Base-by-base conservation (phyloP, 495 filamentous ascomycete species). In the Penicillium odoratum region DNA sequence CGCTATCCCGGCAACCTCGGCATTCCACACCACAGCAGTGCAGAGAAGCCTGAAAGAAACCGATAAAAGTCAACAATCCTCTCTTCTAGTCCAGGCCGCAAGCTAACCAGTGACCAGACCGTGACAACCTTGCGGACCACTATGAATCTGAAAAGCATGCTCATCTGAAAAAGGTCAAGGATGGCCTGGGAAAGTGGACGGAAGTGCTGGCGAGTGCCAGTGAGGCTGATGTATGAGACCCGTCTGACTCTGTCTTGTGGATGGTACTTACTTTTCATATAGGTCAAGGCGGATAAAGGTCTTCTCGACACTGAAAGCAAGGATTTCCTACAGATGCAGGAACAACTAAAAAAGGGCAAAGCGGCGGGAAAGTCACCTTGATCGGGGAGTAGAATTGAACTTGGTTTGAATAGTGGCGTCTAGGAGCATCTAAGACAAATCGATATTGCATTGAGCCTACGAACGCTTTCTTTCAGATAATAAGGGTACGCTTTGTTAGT, bases 121-220 rank as follows among this genome's bases (percentile, higher is more conserved):
- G 73, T 34, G 78, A 78, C 0, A 56, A 78, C 28, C 66, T 80
- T 7, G 53, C 68, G 45, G 48, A 64, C 3, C 67, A 83, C 62
- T 82, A 85, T 56, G 90, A 93, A 63, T 66, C 78, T 48, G 80
- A 93, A 63, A 96, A 95, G 77, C 73, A 90, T 47, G 84, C 91
- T 48, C 80, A 82, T 36, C 59, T 96, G 53, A 72, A 79, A 65
- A 86, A 86, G 75, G 80, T 85, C 51, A 89, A 89, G 74, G 75
- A 84, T 11, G 92, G 92, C 21, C 85, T 88, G 71, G 89, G 78
- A 11, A 81, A 91, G 61, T 96, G 92, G 92, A 89, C 89, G 71
- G 76, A 85, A 18, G 87, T 90, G 67, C 72, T 97, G 53, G 89
- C 90, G 5, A 89, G 84, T 57, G 83, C 90, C 68, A 91, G 87